These are phyloP conservation scores for Coemansia sp. DNA, from an alignment of 192 early-diverging fungal genomes.

Conservation along the genomic window DNA sequence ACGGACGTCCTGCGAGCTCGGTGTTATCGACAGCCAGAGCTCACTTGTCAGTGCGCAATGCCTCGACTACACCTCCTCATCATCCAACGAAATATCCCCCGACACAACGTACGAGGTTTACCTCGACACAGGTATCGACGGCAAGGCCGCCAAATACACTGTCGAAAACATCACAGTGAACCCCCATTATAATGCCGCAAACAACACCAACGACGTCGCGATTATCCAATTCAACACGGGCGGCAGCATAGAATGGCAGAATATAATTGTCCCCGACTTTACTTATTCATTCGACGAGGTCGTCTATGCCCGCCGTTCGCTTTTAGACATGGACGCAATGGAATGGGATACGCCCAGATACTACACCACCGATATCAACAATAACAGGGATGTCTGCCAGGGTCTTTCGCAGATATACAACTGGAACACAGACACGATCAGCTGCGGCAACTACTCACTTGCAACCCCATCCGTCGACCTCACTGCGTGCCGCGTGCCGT, in stretches of 20 bases:
- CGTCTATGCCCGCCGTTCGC: neutral
- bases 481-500: neutral
- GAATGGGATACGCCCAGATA: neutral
- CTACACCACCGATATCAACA: neutral
- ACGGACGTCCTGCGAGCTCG: constrained; percentile 11
- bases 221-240: neutral
- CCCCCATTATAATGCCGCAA: neutral
- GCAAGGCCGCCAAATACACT: neutral
- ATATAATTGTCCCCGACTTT: neutral
- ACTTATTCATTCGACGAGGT: neutral
- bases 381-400: neutral
- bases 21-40: constrained; percentile 7
- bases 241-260: neutral
- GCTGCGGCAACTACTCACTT: neutral
- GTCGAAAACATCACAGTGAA: neutral
- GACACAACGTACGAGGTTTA: constrained; percentile 8
- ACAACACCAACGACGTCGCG: neutral
- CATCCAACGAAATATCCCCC: neutral
- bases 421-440: neutral
- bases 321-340: neutral
- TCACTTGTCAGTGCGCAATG: neutral
- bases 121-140: constrained; percentile 3
- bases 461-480: neutral
- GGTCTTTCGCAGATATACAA: neutral
- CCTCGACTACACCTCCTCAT: constrained; percentile 11